Evolutionary conservation across 129 eudicot species (phyloP).

Genomic region (Artemisia tridentata): DNA sequence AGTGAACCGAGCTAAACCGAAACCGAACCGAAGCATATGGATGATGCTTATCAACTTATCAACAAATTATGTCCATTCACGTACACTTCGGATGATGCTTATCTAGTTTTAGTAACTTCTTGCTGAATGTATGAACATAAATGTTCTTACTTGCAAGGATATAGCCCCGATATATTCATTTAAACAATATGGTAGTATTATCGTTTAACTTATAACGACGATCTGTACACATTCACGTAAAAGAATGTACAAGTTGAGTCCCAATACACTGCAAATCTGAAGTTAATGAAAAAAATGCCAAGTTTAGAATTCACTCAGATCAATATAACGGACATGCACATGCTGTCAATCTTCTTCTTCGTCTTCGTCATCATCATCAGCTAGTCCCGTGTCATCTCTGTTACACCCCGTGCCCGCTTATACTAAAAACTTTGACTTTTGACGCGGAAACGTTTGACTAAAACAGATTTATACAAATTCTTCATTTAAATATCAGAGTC

Average conservation of each 20-base stretch:
- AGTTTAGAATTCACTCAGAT: neutral
- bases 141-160: neutral
- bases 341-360: conserved; percentile 50
- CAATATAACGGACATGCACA: neutral
- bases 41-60: too few relatives aligned
- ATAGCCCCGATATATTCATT: neutral
- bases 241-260: conserved; percentile 5
- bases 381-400: conserved; percentile 61
- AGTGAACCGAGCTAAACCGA: too few relatives aligned
- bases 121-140: too few relatives aligned
- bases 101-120: too few relatives aligned
- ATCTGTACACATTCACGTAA: conserved; percentile 23
- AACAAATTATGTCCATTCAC: too few relatives aligned
- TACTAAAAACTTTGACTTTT: too few relatives aligned
- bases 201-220: conserved; percentile 6
- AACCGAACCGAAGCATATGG: too few relatives aligned
- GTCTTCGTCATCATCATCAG: conserved; percentile 45
- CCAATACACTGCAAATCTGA: neutral
- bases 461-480: too few relatives aligned
- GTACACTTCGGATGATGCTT: too few relatives aligned
- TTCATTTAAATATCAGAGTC: too few relatives aligned
- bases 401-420: too few relatives aligned
- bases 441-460: too few relatives aligned
- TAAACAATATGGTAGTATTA: neutral
- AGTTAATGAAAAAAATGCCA: conserved; percentile 1